Base-by-base conservation (phyloP, 2,329 filamentous ascomycete genomes). In the Sporothrix variecibatus region DNA sequence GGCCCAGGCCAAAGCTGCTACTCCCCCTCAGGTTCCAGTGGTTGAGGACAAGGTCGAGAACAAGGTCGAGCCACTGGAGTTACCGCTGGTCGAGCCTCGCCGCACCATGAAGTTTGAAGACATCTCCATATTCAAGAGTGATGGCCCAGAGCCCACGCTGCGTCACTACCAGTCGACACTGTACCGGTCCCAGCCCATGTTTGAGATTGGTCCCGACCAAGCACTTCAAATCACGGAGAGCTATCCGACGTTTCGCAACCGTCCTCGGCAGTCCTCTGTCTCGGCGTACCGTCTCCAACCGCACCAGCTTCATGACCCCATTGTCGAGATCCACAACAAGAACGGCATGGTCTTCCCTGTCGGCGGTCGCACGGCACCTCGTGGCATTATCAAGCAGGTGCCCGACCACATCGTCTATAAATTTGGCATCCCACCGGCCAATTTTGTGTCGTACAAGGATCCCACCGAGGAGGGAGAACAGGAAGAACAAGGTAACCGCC, bases 381-480 rank as follows among this genome's bases (percentile, higher is more conserved):
- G 17, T 0, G 53, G 40, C 53, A 20, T 34, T 8, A 0, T 20
- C 56, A 40, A n/a, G 67, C 51, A 12, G 3, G 46, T 75, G 20
- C 74, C 74, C 3, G 74, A 75, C 28, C 71, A 75, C 17, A 43
- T 71, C 11, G 67, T 75, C 23, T 75, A 73, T 67, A 75, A 75
- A 40, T 73, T 58, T 31, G 71, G 64, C 40, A 46, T 68, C 17
- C 38, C 64, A 7, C 64, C 40, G 6, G 6, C 40, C 40, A 43
- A 4, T 23, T 28, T 11, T 17, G 40, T 31, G 12, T 6, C 40
- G 2, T 43, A 15, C 43, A 49, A 49, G 3, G 43, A 49, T 20
- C 15, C 15, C 43, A 49, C 40, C 8, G 5, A 34, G 34, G 34
- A 8, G 34, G 34, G 9, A 15, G 20, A 4, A 9, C 60, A 20